Base-by-base conservation (phyloP, 371 early-diverging fungal species). In the Rhizomucor pusillus region DNA sequence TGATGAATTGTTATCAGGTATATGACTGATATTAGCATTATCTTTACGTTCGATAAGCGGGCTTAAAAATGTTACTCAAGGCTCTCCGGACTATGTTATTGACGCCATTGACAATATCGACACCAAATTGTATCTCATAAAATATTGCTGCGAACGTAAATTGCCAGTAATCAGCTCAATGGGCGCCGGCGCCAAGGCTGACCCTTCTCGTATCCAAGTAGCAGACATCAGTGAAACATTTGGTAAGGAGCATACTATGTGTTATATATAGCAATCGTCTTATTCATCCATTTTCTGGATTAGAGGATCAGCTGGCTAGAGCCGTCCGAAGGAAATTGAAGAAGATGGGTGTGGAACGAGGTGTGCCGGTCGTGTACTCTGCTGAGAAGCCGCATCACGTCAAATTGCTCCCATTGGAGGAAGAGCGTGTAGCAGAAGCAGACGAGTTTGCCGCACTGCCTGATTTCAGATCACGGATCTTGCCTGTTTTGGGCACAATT, bases 61-160 rank as follows among this genome's bases (percentile, higher is more conserved):
- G 23, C 19, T 39, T 52, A n/a, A 46, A 47, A 43, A 43, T 12
- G 16, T 18, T 6, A 22, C 33, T 14, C 10, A 53, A 76, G 77
- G 84, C 3, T 67, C 78, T 23, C 90, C 90, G 5, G 90, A 89
- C 57, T 89, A 78, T 47, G 87, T 92, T n/a, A 64, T 92, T 35
- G 96, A 96, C 58, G 92, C 92, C 54, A 94, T 97, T 57, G 98
- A 96, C 69, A 94, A 97, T 62, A 89, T 96, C 62, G 84, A 92
- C 47, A 96, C 96, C 7, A 97, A 97, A 62, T 54, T 93, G 47
- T 90, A 90, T 11, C 72, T 97, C 56, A 83, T 97, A 49, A 77
- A 86, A 40, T 94, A 90, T 67, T 97, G 98, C 65, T 71, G 81
- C 34, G 79, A 88, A 34, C 67, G 84, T 59, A 67, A 80, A 1